Conservation (phyloP, 768 basidiomycete species). For the Kwoniella sp. region DNA sequence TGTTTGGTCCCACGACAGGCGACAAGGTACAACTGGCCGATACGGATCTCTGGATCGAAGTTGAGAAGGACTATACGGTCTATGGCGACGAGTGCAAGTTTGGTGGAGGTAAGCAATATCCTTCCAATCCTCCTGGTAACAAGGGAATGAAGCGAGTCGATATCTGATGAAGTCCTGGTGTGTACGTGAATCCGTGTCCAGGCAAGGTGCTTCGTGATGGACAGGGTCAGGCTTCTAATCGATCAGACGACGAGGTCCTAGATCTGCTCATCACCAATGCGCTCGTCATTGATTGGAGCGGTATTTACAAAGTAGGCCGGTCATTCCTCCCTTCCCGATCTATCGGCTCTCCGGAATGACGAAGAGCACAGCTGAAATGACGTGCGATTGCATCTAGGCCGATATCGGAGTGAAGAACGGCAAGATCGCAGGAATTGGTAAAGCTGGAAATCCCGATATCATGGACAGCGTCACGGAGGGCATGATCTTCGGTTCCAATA, state of each 20-base stretch:
- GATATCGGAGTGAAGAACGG: conserved; percentile 91
- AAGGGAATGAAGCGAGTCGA: neutral
- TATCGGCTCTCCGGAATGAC: neutral
- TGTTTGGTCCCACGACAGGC: conserved; percentile 94
- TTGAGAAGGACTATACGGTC: conserved; percentile 82
- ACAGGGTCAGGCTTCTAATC: conserved; percentile 87
- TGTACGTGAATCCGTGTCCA: too few species aligned
- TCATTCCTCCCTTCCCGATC: neutral
- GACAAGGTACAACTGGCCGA: conserved; percentile 88
- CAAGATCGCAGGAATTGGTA: conserved; percentile 83
- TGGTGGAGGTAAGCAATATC: conserved; percentile 71
- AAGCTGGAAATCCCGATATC: conserved; percentile 92
- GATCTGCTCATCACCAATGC: conserved; percentile 96
- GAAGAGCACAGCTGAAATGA: neutral
- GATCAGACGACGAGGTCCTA: conserved; percentile 67
- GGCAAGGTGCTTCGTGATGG: conserved; percentile 94
- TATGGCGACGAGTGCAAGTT: conserved; percentile 99
- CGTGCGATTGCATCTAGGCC: conserved; percentile 62
- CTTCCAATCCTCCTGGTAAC: neutral
- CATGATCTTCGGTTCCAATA: conserved; percentile 83
- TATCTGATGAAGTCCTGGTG: too few species aligned
- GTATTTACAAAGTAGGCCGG: conserved; percentile 79
- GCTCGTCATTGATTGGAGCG: conserved; percentile 89
- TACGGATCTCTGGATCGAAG: conserved; percentile 84
- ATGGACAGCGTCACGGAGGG: conserved; percentile 75